Conservation (phyloP, 2,329 filamentous ascomycete species). For the Scleromitrula shiraiana region DNA sequence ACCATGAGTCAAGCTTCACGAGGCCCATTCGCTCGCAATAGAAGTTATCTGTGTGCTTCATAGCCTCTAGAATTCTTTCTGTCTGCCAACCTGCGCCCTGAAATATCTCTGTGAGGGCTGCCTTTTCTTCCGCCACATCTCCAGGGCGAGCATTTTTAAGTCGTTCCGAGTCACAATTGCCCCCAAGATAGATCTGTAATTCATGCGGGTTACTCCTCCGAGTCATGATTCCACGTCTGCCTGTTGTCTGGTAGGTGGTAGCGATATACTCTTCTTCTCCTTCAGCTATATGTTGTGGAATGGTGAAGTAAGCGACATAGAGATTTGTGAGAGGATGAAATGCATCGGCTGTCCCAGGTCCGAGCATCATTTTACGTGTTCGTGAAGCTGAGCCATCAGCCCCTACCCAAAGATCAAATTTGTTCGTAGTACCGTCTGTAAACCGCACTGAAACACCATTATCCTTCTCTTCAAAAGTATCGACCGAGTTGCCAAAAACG, state of each 20-base stretch:
- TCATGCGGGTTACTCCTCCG: too few relatives aligned
- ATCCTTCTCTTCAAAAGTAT: conserved; percentile 30
- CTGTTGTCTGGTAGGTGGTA: too few relatives aligned
- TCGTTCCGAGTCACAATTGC: too few relatives aligned
- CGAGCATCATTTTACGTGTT: conserved; percentile 33
- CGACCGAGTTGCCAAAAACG: conserved; percentile 35
- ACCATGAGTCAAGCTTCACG: conserved; percentile 34
- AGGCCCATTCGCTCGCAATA: conserved; percentile 33
- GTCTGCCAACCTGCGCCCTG: conserved; percentile 36
- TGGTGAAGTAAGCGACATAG: too few relatives aligned
- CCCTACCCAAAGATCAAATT: conserved; percentile 41
- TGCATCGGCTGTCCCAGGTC: conserved; percentile 34
- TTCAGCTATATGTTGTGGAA: too few relatives aligned
- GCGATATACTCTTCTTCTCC: too few relatives aligned
- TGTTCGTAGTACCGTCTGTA: conserved; percentile 30
- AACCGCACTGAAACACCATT: conserved; percentile 33
- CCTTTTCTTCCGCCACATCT: conserved; percentile 27
- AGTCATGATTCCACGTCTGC: too few relatives aligned
- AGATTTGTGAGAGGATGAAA: too few relatives aligned
- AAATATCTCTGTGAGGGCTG: conserved; percentile 24
- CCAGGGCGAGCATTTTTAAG: too few relatives aligned
- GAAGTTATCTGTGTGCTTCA: conserved; percentile 33
- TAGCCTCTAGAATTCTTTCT: conserved; percentile 30
- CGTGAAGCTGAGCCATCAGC: conserved; percentile 40
- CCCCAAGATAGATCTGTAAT: too few relatives aligned